Percentiles rank a stretch among this genome's conserved stretches.
Conservation (phyloP, 148 eudicot genomes). For the Nyssa sinensis region DNA sequence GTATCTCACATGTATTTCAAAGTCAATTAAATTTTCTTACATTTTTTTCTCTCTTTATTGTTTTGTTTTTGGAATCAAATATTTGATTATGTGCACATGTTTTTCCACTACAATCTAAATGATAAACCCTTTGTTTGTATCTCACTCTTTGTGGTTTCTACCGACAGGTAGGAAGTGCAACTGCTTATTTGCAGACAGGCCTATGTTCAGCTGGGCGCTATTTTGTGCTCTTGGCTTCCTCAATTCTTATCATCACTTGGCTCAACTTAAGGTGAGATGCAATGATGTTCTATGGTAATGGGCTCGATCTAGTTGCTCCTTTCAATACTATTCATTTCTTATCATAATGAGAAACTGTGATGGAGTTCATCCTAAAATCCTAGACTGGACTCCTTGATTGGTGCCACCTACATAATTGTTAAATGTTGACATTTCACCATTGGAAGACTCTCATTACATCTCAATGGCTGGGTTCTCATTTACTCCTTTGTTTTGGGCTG, state of each 20-base stretch:
- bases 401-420: not conserved
- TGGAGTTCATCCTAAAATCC: not conserved
- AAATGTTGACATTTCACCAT: not conserved
- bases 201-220: constrained; percentile 47
- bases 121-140: not conserved
- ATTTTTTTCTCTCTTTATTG: not conserved
- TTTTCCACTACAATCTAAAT: not conserved
- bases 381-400: not conserved
- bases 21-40: not conserved
- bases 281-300: no score
- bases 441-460: not conserved
- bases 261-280: constrained; percentile 75
- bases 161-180: constrained; percentile 73
- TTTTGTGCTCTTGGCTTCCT: constrained; percentile 62
- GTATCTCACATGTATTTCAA: no score
- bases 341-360: not conserved
- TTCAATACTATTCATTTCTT: not conserved
- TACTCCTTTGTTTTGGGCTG: constrained; percentile 1
- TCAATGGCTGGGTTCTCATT: constrained; percentile 9
- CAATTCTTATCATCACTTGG: constrained; percentile 82
- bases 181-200: constrained; percentile 81
- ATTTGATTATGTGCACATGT: not conserved
- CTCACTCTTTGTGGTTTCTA: constrained; percentile 1
- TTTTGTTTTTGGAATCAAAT: not conserved
- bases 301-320: not conserved